Evolutionary conservation across 2,329 filamentous ascomycete genomes (phyloP), one percentile per base, ranked within the genome.

Genomic region (Aureobasidium sp.): DNA sequence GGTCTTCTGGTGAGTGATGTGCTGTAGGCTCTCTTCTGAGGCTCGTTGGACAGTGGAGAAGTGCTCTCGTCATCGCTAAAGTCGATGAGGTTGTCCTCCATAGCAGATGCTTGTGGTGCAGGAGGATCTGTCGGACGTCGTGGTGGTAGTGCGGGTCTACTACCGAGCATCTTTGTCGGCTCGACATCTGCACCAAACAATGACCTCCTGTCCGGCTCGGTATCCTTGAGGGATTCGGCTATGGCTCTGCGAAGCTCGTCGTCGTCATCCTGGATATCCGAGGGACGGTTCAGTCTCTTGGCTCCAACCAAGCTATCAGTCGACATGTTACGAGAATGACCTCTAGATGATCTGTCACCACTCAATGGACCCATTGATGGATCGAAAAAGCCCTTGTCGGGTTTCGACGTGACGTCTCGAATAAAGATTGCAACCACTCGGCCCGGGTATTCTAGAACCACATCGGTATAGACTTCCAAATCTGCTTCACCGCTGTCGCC

Each of bases 401-500:
- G 83, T 0, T 88, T 83, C 0, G 91, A 96, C 0, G 94, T 99
- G 25, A 99, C 90, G 74, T 99, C 94, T 61, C 95, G 84, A 66
- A 99, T 97, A 74, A 97, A 97, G 7, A 99, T 85, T 0, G 87
- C 94, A 34, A 91, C 78, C 2, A 99, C 86, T 31, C 90, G 84
- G 0, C 89, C 89, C 0, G 92, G 93, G 68, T 97, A 87, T 2
- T 89, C 85, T 37, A 93, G 71, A 0, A 88, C 92, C n/a, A 96
- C 83, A 66, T 99, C 94, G 0, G 92, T 97, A 70, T 99, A 99
- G 0, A 97, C 91, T 73, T 99, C 95, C 3, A 99, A 79, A 75
- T 99, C 95, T 8, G 93, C 94, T 75, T 99, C 94, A 41, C 95
- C 94, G 68, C 92, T 97, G 72, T 99, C 94, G 9, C 94, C 94